Evolutionary conservation across 345 rosid genomes (phyloP).

Genomic region (Populus alba): DNA sequence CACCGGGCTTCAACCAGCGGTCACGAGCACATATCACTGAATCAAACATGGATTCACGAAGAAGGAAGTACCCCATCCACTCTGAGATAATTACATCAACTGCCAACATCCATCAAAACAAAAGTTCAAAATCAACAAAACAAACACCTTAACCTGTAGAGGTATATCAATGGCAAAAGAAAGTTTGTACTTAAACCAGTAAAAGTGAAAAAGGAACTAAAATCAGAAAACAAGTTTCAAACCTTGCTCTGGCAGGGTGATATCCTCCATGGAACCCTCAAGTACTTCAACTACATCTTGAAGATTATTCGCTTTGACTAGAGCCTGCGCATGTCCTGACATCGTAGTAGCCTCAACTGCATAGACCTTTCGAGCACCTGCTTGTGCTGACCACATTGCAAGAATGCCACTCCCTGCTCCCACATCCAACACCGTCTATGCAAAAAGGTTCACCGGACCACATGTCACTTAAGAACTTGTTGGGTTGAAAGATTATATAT

Average conservation of each 20-base stretch:
- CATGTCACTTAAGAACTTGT: too few species aligned
- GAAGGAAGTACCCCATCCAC: conserved; percentile 99
- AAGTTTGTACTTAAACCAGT: neutral
- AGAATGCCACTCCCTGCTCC: conserved; percentile 99
- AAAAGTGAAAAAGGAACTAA: neutral
- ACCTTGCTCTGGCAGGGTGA: conserved; percentile 91
- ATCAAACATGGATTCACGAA: conserved; percentile 98
- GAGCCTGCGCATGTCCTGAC: conserved; percentile 88
- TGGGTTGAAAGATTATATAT: too few species aligned
- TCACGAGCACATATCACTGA: conserved; percentile 96
- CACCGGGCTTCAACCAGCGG: conserved; percentile 89
- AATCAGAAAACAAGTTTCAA: neutral
- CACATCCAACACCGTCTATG: conserved; percentile 88
- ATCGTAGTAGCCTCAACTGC: conserved; percentile 96
- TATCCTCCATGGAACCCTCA: conserved; percentile 82
- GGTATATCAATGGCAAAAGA: neutral
- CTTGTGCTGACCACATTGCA: conserved; percentile 99
- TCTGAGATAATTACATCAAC: conserved; percentile 98
- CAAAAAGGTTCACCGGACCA: conserved; percentile 13
- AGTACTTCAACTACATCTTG: conserved; percentile 73
- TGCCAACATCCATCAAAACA: conserved; percentile 34
- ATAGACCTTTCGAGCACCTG: conserved; percentile 96
- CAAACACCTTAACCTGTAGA: too few species aligned
- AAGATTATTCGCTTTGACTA: conserved; percentile 75
- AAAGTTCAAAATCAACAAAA: neutral